These are phyloP conservation scores for Coniochaeta sp. DNA, from an alignment of 2,329 filamentous ascomycete species.

Conservation along the genomic window DNA sequence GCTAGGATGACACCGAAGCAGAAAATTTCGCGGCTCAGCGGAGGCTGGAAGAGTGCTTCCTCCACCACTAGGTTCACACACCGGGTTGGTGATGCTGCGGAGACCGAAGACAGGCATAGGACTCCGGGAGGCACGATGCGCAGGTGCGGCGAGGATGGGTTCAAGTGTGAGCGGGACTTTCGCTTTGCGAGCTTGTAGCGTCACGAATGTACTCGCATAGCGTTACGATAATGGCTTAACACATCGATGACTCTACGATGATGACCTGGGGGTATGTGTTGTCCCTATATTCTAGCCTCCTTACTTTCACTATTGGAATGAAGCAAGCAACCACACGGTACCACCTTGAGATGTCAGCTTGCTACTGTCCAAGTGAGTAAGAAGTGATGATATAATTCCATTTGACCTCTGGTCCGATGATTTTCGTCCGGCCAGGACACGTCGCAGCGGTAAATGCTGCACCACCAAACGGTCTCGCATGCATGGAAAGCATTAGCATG, in stretches of 20 bases:
- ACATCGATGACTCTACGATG: neutral
- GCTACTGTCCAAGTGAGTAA: too few species aligned
- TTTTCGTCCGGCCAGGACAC: too few species aligned
- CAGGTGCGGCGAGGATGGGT: conserved; percentile 48
- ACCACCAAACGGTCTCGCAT: too few species aligned
- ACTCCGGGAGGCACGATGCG: conserved; percentile 44
- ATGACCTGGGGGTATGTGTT: neutral
- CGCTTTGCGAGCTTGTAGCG: conserved; percentile 48
- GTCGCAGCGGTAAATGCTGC: too few species aligned
- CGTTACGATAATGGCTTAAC: neutral
- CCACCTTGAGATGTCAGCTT: too few species aligned
- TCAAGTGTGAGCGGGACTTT: conserved; percentile 48
- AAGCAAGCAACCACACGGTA: too few species aligned
- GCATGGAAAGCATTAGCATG: too few species aligned
- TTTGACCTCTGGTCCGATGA: too few species aligned
- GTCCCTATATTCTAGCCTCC: too few species aligned
- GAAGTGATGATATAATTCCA: too few species aligned
- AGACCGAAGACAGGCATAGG: conserved; percentile 17
- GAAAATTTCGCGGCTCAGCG: neutral
- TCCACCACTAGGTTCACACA: neutral
- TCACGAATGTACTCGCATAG: neutral
- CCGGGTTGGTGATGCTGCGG: neutral
- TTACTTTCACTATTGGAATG: too few species aligned
- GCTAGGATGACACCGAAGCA: neutral
- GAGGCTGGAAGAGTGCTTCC: neutral